Percentiles rank a stretch among this genome's conserved stretches.
Evolutionary conservation across 1,284 basidiomycete genomes (phyloP).

Genomic region (Trametes hirsuta): DNA sequence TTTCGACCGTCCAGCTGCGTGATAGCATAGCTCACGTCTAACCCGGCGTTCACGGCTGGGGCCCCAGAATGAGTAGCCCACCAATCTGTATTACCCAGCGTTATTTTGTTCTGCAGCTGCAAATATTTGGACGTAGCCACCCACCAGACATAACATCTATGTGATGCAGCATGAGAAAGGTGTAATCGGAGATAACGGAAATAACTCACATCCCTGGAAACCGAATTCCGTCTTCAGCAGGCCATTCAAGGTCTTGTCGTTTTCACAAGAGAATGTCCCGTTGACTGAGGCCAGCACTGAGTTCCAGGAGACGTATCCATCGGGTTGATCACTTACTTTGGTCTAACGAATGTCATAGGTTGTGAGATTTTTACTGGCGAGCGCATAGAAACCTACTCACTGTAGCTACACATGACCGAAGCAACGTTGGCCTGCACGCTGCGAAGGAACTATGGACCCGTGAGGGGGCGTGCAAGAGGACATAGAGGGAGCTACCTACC

Average conservation of each 20-base stretch:
- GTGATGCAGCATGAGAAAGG: background rate
- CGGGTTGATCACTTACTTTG: slow-evolving; percentile 39
- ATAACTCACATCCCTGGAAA: slow-evolving; percentile 65
- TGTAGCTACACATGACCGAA: slow-evolving; percentile 74
- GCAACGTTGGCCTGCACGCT: slow-evolving; percentile 69
- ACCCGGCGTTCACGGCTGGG: slow-evolving; percentile 54
- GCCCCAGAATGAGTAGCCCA: slow-evolving; percentile 40
- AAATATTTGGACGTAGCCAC: background rate
- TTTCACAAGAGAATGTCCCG: slow-evolving; percentile 68
- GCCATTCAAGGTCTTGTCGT: slow-evolving; percentile 67
- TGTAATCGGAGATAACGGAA: too few relatives aligned
- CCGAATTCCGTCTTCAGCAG: slow-evolving; percentile 73
- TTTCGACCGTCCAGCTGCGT: background rate
- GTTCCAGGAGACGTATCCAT: background rate
- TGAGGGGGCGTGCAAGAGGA: slow-evolving; percentile 11
- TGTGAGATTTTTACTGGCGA: background rate
- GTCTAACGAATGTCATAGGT: slow-evolving; percentile 33
- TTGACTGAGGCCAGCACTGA: slow-evolving; percentile 47
- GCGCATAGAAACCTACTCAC: slow-evolving; percentile 33
- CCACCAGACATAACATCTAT: slow-evolving; percentile 33
- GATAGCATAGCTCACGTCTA: slow-evolving; percentile 49
- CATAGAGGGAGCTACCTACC: slow-evolving; percentile 33
- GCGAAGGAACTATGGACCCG: slow-evolving; percentile 51
- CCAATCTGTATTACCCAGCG: slow-evolving; percentile 45
- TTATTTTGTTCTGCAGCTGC: background rate